Percentiles rank a stretch among this genome's conserved stretches.
Conservation (phyloP, 1,139 yeast species). For the Meyerozyma sp. region DNA sequence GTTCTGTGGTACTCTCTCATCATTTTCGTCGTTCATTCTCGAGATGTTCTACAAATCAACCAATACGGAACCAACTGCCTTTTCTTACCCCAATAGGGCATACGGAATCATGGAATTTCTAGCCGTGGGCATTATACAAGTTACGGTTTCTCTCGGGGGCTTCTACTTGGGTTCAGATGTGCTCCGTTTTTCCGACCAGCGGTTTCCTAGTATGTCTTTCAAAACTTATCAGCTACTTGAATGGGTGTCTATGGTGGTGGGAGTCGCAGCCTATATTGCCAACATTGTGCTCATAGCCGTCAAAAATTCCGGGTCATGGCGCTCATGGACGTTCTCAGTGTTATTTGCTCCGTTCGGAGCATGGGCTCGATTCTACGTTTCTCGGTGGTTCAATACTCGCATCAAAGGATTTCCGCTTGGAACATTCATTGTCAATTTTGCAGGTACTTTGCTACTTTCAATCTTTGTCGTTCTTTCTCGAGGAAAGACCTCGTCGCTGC, state of each 20-base stretch:
- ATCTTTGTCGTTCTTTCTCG: slow-evolving; percentile 45
- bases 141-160: slow-evolving; percentile 36
- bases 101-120: slow-evolving; percentile 72
- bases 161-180: slow-evolving; percentile 40
- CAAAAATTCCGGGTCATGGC: slow-evolving; percentile 39
- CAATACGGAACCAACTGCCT: slow-evolving; percentile 26
- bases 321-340: slow-evolving; percentile 57
- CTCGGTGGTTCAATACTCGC: slow-evolving; percentile 43
- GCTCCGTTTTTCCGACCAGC: slow-evolving; percentile 11
- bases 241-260: slow-evolving; percentile 15
- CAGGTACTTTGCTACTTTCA: slow-evolving; percentile 56
- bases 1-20: slow-evolving; percentile 79
- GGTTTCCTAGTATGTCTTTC: neutral
- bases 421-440: slow-evolving; percentile 63
- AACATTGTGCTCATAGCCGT: slow-evolving; percentile 39
- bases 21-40: slow-evolving; percentile 68
- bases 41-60: slow-evolving; percentile 57
- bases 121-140: slow-evolving; percentile 28
- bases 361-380: slow-evolving; percentile 47
- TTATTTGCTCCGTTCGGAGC: slow-evolving; percentile 69
- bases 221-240: slow-evolving; percentile 16
- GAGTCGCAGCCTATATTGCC: slow-evolving; percentile 32
- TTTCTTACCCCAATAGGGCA: slow-evolving; percentile 56
- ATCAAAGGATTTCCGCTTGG: slow-evolving; percentile 57
- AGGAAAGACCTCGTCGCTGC: slow-evolving; percentile 26